These are phyloP conservation scores for Tolypocladium tundrense DNA, from an alignment of 2,329 filamentous ascomycete genomes.

Conservation along the genomic window DNA sequence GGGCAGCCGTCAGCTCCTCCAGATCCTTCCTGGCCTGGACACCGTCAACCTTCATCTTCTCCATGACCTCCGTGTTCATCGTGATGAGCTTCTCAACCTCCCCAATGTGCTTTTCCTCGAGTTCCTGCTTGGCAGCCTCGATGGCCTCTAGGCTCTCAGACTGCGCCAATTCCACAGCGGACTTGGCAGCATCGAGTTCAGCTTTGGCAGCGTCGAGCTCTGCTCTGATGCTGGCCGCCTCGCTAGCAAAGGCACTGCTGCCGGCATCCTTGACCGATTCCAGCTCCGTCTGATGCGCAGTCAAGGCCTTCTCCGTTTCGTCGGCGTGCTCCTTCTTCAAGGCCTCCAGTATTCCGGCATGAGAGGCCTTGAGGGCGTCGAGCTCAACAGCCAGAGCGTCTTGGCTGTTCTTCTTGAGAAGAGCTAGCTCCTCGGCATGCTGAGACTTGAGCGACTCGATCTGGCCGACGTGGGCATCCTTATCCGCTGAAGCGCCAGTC, in stretches of 20 bases:
- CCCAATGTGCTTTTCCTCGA: slow-evolving; percentile 33
- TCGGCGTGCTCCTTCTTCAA: slow-evolving; percentile 30
- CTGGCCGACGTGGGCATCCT: slow-evolving; percentile 36
- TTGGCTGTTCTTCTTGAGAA: slow-evolving; percentile 31
- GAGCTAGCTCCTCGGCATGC: slow-evolving; percentile 40
- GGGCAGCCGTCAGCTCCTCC: slow-evolving; percentile 26
- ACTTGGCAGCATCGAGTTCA: slow-evolving; percentile 26
- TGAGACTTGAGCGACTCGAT: slow-evolving; percentile 44
- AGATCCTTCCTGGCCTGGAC: slow-evolving; percentile 30
- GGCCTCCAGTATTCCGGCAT: slow-evolving; percentile 29
- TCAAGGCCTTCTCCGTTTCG: slow-evolving; percentile 23
- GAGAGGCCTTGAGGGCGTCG: slow-evolving; percentile 30
- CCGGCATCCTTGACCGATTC: slow-evolving; percentile 17
- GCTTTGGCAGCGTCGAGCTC: slow-evolving; percentile 27
- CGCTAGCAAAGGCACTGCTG: slow-evolving; percentile 15
- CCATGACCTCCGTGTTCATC: slow-evolving; percentile 30
- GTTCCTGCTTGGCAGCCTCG: slow-evolving; percentile 32
- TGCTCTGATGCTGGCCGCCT: slow-evolving; percentile 18
- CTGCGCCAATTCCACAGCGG: slow-evolving; percentile 36
- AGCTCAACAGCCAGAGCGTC: slow-evolving; percentile 28
- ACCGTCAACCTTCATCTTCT: slow-evolving; percentile 28
- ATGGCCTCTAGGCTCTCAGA: slow-evolving; percentile 32
- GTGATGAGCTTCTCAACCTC: slow-evolving; percentile 37
- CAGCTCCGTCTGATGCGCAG: slow-evolving; percentile 20
- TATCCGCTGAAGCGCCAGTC: slow-evolving; percentile 37